Evolutionary conservation across 2,329 filamentous ascomycete species (phyloP).

Genomic region (Piedraia hortae): DNA sequence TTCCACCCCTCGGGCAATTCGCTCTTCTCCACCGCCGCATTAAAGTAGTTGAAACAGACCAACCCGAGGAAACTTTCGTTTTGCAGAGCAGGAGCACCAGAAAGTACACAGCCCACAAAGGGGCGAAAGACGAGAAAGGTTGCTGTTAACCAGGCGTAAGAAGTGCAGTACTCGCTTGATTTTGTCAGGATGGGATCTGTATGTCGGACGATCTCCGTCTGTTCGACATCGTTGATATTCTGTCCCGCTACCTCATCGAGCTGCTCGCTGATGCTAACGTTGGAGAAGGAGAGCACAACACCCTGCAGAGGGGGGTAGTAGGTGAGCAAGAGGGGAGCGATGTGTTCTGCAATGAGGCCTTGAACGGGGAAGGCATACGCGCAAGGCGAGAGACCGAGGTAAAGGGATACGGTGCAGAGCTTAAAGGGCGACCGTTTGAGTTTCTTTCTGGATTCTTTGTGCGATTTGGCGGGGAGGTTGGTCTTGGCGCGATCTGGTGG

Average conservation of each 20-base stretch:
- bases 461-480: too few species aligned
- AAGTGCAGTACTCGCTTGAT: slow-evolving; percentile 56
- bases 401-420: slow-evolving; percentile 54
- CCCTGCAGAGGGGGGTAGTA: slow-evolving; percentile 48
- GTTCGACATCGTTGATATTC: slow-evolving; percentile 1
- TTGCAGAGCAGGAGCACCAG: slow-evolving; percentile 62
- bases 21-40: slow-evolving; percentile 54
- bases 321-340: slow-evolving; percentile 46
- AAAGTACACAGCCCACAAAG: slow-evolving; percentile 40
- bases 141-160: slow-evolving; percentile 67
- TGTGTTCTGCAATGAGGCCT: slow-evolving; percentile 43
- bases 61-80: slow-evolving; percentile 73
- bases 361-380: slow-evolving; percentile 43
- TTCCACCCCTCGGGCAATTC: slow-evolving; percentile 54
- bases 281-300: slow-evolving; percentile 47
- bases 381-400: slow-evolving; percentile 44
- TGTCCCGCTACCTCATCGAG: slow-evolving; percentile 3
- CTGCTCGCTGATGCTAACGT: slow-evolving; percentile 34
- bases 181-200: slow-evolving; percentile 14
- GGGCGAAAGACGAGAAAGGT: slow-evolving; percentile 69
- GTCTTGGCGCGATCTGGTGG: too few species aligned
- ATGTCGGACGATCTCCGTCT: too few species aligned
- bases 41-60: slow-evolving; percentile 76
- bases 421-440: too few species aligned
- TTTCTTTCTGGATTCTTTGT: too few species aligned